Conservation (phyloP, 169 alveolate genomes). For the Eimeria tenella region DNA sequence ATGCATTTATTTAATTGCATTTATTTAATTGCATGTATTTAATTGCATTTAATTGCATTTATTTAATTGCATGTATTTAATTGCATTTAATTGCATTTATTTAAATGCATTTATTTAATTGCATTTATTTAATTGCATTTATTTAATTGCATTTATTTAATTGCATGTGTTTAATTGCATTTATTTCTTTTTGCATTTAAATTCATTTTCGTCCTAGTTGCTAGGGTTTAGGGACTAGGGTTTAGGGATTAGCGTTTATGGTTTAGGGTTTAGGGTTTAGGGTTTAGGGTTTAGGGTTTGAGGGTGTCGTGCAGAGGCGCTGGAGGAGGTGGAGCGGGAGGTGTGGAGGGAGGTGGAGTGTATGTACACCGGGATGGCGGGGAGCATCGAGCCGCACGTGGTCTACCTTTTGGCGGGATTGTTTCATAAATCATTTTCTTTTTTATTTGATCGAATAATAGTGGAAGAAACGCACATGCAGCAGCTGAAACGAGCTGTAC, state of each 20-base stretch:
- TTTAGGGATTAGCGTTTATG: background rate
- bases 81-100: too few relatives aligned
- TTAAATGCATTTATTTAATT: too few relatives aligned
- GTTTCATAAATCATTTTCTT: slow-evolving; percentile 20
- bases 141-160: too few relatives aligned
- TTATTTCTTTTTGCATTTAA: too few relatives aligned
- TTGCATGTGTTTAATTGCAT: background rate
- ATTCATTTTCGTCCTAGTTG: too few relatives aligned
- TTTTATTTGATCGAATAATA: slow-evolving; percentile 54
- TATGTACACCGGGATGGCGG: slow-evolving; percentile 22
- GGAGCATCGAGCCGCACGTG: slow-evolving; percentile 29
- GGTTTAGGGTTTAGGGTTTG: background rate
- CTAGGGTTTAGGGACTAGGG: background rate
- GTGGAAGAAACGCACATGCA: slow-evolving; percentile 53
- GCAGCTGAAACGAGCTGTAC: background rate
- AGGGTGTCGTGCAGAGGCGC: background rate
- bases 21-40: too few relatives aligned
- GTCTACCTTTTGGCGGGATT: slow-evolving; percentile 20
- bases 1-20: too few relatives aligned
- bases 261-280: background rate
- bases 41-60: too few relatives aligned
- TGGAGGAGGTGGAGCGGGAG: slow-evolving; percentile 24
- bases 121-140: too few relatives aligned
- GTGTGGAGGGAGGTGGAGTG: slow-evolving; percentile 30
- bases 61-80: too few relatives aligned